phyloP scores from a whole-genome alignment of 306 rosid species.

The Gleditsia sinensis region DNA sequence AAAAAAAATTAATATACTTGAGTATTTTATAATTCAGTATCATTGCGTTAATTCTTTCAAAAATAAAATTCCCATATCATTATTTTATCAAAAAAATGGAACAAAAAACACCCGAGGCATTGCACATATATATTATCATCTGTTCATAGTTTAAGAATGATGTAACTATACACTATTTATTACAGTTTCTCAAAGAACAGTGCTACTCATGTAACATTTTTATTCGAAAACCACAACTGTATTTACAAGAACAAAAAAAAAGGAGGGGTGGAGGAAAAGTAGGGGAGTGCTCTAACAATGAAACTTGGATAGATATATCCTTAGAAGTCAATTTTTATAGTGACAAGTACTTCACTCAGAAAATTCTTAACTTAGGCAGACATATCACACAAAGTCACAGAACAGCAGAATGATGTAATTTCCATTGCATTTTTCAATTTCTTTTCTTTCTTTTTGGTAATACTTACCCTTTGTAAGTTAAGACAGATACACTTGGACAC shows the following conservation, averaged over 20 bases:
- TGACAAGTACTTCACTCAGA: constrained; percentile 21
- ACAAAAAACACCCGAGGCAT: no score
- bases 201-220: not conserved
- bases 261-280: not conserved
- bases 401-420: constrained; percentile 26
- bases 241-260: not conserved
- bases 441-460: not conserved
- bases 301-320: not conserved
- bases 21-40: no score
- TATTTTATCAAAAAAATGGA: no score
- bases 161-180: not conserved
- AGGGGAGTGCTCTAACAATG: not conserved
- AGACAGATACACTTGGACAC: constrained; percentile 73
- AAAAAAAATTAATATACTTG: no score
- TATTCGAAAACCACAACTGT: not conserved
- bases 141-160: not conserved
- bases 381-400: constrained; percentile 31
- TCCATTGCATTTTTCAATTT: not conserved
- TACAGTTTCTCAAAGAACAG: not conserved
- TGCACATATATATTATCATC: no score
- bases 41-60: no score
- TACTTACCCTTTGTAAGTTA: constrained; percentile 42
- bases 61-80: no score
- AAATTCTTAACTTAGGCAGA: not conserved
- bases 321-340: constrained; percentile 5